Conservation (phyloP, 495 filamentous ascomycete species). For the Neurospora sp. region DNA sequence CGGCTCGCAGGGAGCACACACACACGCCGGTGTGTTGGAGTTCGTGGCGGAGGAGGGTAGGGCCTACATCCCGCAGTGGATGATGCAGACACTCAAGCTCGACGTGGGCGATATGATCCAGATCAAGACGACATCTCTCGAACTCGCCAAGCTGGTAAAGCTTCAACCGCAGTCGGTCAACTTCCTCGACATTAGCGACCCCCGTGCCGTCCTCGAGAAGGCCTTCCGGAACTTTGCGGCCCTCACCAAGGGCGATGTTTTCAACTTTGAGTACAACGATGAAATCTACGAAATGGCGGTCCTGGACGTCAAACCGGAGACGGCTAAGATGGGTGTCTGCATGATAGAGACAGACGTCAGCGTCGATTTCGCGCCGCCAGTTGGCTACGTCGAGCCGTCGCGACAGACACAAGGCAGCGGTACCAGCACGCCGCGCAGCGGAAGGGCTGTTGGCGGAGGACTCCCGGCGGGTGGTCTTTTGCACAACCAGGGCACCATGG, state of each 20-base stretch:
- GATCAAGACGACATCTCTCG: slow-evolving; percentile 85
- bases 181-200: slow-evolving; percentile 93
- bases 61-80: slow-evolving; percentile 92
- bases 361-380: slow-evolving; percentile 88
- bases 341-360: slow-evolving; percentile 91
- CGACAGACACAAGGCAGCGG: slow-evolving; percentile 42
- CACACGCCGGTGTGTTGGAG: slow-evolving; percentile 90
- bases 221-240: slow-evolving; percentile 92
- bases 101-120: slow-evolving; percentile 91
- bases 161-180: slow-evolving; percentile 83
- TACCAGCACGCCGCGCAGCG: slow-evolving; percentile 51
- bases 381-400: slow-evolving; percentile 85
- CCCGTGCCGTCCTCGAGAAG: slow-evolving; percentile 94
- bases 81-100: slow-evolving; percentile 85
- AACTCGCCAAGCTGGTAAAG: slow-evolving; percentile 83
- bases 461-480: slow-evolving; percentile 60
- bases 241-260: slow-evolving; percentile 81
- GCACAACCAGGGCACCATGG: slow-evolving; percentile 85
- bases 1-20: slow-evolving; percentile 62
- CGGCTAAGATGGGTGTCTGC: slow-evolving; percentile 68
- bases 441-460: slow-evolving; percentile 24
- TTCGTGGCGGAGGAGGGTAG: slow-evolving; percentile 97
- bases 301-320: slow-evolving; percentile 79
- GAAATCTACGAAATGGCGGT: slow-evolving; percentile 85
- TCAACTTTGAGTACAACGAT: slow-evolving; percentile 93